Evolutionary conservation across 148 eudicot species (phyloP), one percentile per base, ranked within the genome.

Genomic region (Amaranthus cruentus): DNA sequence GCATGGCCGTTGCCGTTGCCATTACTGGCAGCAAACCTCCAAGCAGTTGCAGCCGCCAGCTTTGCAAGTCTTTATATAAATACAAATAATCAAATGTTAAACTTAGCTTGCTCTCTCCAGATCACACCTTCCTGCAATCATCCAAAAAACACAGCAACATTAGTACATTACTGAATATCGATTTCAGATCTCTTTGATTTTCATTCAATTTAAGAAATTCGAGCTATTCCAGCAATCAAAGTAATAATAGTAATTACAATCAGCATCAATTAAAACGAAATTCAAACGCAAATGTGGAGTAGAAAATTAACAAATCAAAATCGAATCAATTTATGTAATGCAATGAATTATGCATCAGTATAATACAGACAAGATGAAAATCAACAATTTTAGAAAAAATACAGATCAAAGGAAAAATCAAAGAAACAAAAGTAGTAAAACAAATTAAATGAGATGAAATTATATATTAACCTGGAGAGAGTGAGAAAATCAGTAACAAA

Each of bases 11-110:
- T 85, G 70, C 82, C 78, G 71, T 86, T 78, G 88, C 96, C 96
- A 86, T 88, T 95, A 68, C 75, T 68, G 66, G 85, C 84, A 77
- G 92, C 47, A 80, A 78, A 80, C 83, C 92, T 90, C 94, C 91
- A 84, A 77, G 88, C 84, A 55, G 85, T 73, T 63, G 90, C 75
- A 3, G 98, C 88, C 69, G 94, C 96, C 99, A 67, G 70, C 70
- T 67, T 66, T 21, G 59, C 78, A 50, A 9, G 44, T 49, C 6
- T 65, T 75, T 44, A 6, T 61, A 68, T 38, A 50, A 48, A 15
- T 52, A 59, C 62, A 67, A 69, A 63, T 54, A 28, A 48, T 55
- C 70, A 77, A 76, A 83, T 83, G 80, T 80, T 6, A 10, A 62
- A 38, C 12, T 15, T 12, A 55, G 21, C n/a, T 74, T 11, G 21